Evolutionary conservation across 495 filamentous ascomycete species (phyloP), one percentile per base, ranked within the genome.

Genomic region (Rusavskia elegans): DNA sequence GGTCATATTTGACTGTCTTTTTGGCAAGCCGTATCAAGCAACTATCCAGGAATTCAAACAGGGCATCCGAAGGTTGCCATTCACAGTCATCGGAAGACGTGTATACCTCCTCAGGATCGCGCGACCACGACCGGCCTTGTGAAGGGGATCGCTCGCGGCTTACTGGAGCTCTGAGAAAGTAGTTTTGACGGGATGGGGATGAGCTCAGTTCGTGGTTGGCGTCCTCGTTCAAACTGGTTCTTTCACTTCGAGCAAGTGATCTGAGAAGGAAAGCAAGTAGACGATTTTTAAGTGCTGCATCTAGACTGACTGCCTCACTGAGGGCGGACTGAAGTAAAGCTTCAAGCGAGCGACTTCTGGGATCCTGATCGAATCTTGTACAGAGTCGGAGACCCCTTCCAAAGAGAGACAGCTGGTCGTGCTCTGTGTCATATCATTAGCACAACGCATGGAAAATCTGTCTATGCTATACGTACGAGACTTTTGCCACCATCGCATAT

Each of bases 401-500:
- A 46, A 46, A 46, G 20, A 46, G 44, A 9, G 44, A 46, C 14
- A 23, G 44, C 23, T 46, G 19, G 20, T 46, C 23, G 23, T 46
- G 19, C 23, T 29, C 44, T 46, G 44, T 11, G 13, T 17, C n/a
- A 20, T 2, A 42, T 9, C 17, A n/a, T 49, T 49, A 11, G 13
- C 17, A 19, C 14, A 42, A 19, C 40, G 40, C n/a, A 19, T 19
- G n/a, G 14, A 19, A 3, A 20, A 11, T 27, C 1, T n/a, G n/a
- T 11, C 41, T 4, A 3, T 9, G 38, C 21, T 6, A 17, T 20
- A 57, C 66, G 53, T 65, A 74, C 77, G 75, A 55, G 73, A 69
- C 54, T 82, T 80, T 50, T 80, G 73, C 70, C 77, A 92, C 89
- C 89, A 96, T 40, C 82, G 81, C 76, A 93, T 84, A 16, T 78